A percentile compares a stretch with the other conserved stretches of the same genome.
These are phyloP conservation scores for Didymella exigua DNA, from an alignment of 2,329 filamentous ascomycete species.

Conservation along the genomic window DNA sequence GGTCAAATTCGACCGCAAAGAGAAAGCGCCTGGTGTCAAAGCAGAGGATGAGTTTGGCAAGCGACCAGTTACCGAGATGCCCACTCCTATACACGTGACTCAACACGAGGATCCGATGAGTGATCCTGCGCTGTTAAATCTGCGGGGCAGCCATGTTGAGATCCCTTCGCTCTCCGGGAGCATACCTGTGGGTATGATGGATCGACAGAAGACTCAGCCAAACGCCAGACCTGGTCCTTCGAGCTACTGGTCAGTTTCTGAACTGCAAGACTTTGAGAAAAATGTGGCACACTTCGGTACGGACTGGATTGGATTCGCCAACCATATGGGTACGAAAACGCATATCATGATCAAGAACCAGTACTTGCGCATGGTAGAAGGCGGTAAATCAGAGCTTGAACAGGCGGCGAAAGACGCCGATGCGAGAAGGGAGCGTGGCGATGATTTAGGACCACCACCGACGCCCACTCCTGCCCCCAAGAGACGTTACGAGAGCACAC, in stretches of 20 bases:
- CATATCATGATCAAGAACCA: slow-evolving; percentile 74
- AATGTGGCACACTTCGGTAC: slow-evolving; percentile 77
- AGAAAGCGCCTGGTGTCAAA: slow-evolving; percentile 39
- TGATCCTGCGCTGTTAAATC: slow-evolving; percentile 24
- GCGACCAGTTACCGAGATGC: slow-evolving; percentile 35
- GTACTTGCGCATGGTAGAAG: slow-evolving; percentile 54
- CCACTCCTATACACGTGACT: slow-evolving; percentile 32
- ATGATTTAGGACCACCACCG: slow-evolving; percentile 55
- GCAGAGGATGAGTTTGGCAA: slow-evolving; percentile 43
- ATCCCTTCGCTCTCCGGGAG: slow-evolving; percentile 8
- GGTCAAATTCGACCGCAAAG: slow-evolving; percentile 43
- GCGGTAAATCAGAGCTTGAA: slow-evolving; percentile 51
- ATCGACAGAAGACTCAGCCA: slow-evolving; percentile 40
- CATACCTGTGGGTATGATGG: slow-evolving; percentile 39
- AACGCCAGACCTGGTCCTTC: slow-evolving; percentile 66
- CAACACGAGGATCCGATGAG: slow-evolving; percentile 37
- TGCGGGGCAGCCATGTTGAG: slow-evolving; percentile 15
- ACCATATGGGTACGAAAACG: slow-evolving; percentile 82
- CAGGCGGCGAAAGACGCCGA: slow-evolving; percentile 52
- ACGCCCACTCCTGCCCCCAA: slow-evolving; percentile 56
- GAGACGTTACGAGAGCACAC: slow-evolving; percentile 54
- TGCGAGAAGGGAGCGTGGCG: slow-evolving; percentile 49
- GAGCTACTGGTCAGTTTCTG: slow-evolving; percentile 87
- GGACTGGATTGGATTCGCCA: slow-evolving; percentile 76
- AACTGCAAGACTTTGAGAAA: slow-evolving; percentile 76